phyloP scores from a whole-genome alignment of 441 rosid species.

The Populus trichocarpa region DNA sequence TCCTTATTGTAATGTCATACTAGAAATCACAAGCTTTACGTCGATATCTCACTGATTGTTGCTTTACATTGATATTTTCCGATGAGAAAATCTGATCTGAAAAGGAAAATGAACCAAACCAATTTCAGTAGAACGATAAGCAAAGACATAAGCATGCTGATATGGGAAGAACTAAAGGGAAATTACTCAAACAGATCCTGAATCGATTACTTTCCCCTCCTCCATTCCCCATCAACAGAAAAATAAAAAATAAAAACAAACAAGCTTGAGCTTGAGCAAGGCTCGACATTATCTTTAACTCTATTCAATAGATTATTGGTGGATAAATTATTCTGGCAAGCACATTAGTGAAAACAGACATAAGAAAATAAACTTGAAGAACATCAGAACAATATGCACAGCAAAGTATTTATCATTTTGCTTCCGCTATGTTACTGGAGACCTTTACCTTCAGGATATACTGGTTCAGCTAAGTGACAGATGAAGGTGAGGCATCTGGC shows the following conservation, averaged over 20 bases:
- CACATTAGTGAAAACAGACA: too few species aligned
- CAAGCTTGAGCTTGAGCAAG: neutral
- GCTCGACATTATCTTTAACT: neutral
- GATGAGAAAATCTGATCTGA: neutral
- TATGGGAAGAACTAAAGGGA: neutral
- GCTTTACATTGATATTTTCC: neutral
- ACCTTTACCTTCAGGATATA: conserved; percentile 4
- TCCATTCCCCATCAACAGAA: neutral
- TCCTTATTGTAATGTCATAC: neutral
- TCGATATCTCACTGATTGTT: neutral
- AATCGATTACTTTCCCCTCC: neutral
- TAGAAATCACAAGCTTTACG: too few species aligned
- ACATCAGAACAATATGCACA: neutral
- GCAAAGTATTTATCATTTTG: neutral
- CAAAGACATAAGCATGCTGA: neutral
- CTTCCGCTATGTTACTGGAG: neutral
- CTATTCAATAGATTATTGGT: neutral
- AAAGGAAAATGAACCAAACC: neutral
- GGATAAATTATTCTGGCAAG: neutral
- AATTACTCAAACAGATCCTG: neutral
- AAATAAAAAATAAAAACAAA: neutral
- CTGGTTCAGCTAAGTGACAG: conserved; percentile 1
- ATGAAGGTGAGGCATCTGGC: conserved; percentile 58
- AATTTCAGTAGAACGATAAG: neutral
- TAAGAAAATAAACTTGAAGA: neutral